Evolutionary conservation across 306 rosid genomes (phyloP), one percentile per base, ranked within the genome.

Genomic region (Delonix regia): DNA sequence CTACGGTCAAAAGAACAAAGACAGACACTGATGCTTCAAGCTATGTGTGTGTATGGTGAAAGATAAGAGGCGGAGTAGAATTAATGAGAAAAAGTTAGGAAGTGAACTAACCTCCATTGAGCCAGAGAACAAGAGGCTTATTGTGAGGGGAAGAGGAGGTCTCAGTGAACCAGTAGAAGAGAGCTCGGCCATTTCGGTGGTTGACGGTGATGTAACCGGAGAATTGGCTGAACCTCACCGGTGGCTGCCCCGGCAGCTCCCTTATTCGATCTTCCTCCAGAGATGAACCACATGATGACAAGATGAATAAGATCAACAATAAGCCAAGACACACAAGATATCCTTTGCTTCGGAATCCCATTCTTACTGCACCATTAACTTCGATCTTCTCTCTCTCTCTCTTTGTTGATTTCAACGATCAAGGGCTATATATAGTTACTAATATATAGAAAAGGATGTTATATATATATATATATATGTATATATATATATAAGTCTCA

Each of bases 81-180:
- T n/a, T n/a, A n/a, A n/a, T n/a, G n/a, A 0, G 34, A 56, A 56
- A 24, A 56, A 53, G 24, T 53, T 21, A 24, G 18, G 0, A 53
- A 18, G 5, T 28, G 22, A 7, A 57, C 9, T 12, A 4, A 89
- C 97, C 97, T 88, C 98, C 98, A 72, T 93, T 93, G 75, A 93
- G 92, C 98, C 98, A 93, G n/a, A 93, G 94, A 77, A 93, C 57
- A 57, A 93, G 93, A 80, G 98, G 98, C n/a, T 89, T 93, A 15
- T 70, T 78, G 4, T 78, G 21, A 0, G 92, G 88, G 33, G 48
- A 78, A 73, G 87, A 21, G 21, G 74, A 21, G 21, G 98, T 81
- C 71, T 93, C 86, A 10, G 89, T 91, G 25, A 93, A 21, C 98
- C 98, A 93, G 76, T 93, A 93, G 83, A 93, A 93, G 83, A 93